These are phyloP conservation scores for Azolla pinnata DNA, from an alignment of 75 land plant genomes.

Conservation along the genomic window DNA sequence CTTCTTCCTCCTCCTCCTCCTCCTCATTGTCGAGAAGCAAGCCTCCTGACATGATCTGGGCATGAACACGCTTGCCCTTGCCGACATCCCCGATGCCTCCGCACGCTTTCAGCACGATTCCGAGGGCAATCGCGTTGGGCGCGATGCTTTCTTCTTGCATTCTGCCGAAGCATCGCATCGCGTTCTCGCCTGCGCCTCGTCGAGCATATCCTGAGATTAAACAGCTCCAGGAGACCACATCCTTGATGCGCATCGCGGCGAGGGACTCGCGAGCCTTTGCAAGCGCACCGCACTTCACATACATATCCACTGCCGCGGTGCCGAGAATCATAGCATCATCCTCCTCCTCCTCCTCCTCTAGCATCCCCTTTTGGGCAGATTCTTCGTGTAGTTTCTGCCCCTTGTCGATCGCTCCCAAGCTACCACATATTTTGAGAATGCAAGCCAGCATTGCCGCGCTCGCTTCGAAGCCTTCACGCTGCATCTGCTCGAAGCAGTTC, in stretches of 20 bases:
- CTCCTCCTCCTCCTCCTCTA: neutral
- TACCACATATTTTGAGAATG: constrained; percentile 16
- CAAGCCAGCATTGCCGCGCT: constrained; percentile 12
- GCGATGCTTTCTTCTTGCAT: constrained; percentile 6
- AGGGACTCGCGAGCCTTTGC: constrained; percentile 5
- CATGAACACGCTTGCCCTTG: neutral
- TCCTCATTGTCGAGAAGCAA: neutral
- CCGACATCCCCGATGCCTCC: neutral
- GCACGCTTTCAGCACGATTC: constrained; percentile 10
- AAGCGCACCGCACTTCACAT: constrained; percentile 6
- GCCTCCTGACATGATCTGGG: neutral
- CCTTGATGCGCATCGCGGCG: neutral
- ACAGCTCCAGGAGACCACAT: constrained; percentile 13
- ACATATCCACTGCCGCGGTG: constrained; percentile 10
- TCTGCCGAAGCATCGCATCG: constrained; percentile 3
- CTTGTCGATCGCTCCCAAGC: constrained; percentile 11
- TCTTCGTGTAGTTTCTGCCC: constrained; percentile 14
- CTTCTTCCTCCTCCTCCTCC: too few relatives aligned
- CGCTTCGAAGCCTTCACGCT: constrained; percentile 10
- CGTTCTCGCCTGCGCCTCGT: neutral
- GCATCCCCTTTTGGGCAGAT: too few relatives aligned
- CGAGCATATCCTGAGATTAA: constrained; percentile 10
- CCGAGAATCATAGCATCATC: neutral
- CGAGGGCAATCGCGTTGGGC: constrained; percentile 9
- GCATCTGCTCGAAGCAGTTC: constrained; percentile 9